Base-by-base conservation (phyloP, 345 rosid genomes). In the Psidium friedrichsthalianum region DNA sequence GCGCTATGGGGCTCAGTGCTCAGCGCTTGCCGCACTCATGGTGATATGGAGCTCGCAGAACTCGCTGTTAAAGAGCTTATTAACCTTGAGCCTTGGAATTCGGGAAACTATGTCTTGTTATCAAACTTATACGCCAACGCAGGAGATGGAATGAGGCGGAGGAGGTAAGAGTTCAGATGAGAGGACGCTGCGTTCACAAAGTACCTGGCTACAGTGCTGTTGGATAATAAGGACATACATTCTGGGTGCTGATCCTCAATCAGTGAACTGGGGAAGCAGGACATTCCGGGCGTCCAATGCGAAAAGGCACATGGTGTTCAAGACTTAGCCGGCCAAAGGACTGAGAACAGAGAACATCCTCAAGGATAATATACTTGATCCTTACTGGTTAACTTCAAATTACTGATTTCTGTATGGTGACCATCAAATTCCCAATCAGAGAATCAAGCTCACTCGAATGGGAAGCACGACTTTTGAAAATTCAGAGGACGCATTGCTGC, bases 1-100 rank as follows among this genome's bases (percentile, higher is more conserved):
- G 86, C 86, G 7, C 32, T 86, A n/a, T 83, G 85, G 88, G 88
- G 88, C 55, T 86, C 83, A 6, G 36, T 78, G 58, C 88, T 86
- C 83, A 86, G 88, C 18, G 86, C 86, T 56, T 83, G 86, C 61
- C 83, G 86, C 7, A 56, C 83, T n/a, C 85, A 83, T 29, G 88
- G 88, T 21, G 86, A 83, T 29, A 18, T 10, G 78, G 88, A 86
- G 15, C 64, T 86, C 2, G 88, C 86, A 18, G 86, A 83, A 32
- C 56, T 54, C 44, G 83, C 88, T 22, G 74, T 86, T 13, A 78
- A 86, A 58, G 88, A 86, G 78, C 83, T 86, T n/a, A 83, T 86
- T 12, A n/a, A 44, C 57, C 85, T 86, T 9, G 88, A 86, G 42
- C 83, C 85, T 21, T 36, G 78, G 56, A 86, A 86, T 83, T 86